phyloP scores from a whole-genome alignment of 1,284 basidiomycete genomes.

The Marasmius tenuissimus region DNA sequence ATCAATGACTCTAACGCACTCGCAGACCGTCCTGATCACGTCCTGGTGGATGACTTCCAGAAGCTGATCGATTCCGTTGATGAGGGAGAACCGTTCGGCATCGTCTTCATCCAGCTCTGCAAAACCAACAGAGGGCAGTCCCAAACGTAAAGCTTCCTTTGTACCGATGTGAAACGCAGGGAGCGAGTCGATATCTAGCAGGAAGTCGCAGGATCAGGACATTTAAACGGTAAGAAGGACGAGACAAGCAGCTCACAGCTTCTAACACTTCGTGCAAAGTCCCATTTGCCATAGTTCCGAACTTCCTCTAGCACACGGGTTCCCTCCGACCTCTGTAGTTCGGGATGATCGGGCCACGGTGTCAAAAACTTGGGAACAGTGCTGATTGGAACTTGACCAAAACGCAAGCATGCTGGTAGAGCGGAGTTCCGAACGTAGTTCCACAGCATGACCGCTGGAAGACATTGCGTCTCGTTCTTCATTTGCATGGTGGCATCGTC shows the following conservation, averaged over 20 bases:
- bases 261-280: not conserved
- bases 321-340: not conserved
- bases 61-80: conserved; percentile 21
- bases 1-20: conserved; percentile 17
- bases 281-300: not conserved
- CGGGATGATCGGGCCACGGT: not conserved
- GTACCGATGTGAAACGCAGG: not conserved
- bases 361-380: not conserved
- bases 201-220: not conserved
- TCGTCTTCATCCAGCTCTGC: conserved; percentile 15
- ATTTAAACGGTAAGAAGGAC: too few species aligned
- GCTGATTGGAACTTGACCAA: not conserved
- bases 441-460: not conserved
- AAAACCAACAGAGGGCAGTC: conserved; percentile 13
- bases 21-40: conserved; percentile 19
- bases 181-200: not conserved
- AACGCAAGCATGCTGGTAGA: not conserved
- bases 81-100: conserved; percentile 12
- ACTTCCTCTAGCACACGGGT: not conserved
- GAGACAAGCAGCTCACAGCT: not conserved
- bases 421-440: not conserved
- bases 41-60: conserved; percentile 17
- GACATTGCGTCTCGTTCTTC: not conserved
- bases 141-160: conserved; percentile 12
- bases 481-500: not conserved